Conservation (phyloP, 2,329 filamentous ascomycete genomes). For the Sporothrix brunneoviolacea region DNA sequence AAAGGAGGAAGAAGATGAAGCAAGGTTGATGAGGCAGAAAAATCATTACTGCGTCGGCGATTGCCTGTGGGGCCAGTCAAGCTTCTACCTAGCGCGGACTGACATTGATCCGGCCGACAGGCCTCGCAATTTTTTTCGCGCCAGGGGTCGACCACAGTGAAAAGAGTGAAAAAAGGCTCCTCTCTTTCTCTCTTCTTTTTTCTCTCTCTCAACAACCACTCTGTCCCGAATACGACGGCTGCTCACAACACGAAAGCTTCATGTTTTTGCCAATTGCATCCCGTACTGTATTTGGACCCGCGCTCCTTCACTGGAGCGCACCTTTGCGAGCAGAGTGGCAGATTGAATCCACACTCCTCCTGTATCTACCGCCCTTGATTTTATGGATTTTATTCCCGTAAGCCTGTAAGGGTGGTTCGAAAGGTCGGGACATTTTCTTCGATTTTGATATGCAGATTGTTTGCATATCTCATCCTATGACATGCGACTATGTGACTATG, state of each 20-base stretch:
- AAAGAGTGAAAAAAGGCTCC: slow-evolving; percentile 6
- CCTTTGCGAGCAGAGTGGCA: slow-evolving; percentile 51
- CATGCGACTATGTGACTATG: not conserved
- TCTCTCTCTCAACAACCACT: slow-evolving; percentile 29
- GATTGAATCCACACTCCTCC: slow-evolving; percentile 51
- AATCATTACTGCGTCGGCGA: too few relatives aligned
- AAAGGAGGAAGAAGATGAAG: slow-evolving; percentile 8
- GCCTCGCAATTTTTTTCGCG: not conserved
- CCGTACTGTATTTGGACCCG: slow-evolving; percentile 25
- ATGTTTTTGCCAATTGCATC: slow-evolving; percentile 18
- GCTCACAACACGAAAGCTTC: slow-evolving; percentile 20
- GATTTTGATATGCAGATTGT: not conserved
- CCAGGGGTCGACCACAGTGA: not conserved
- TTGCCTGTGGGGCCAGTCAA: too few relatives aligned
- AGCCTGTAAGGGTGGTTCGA: slow-evolving; percentile 74
- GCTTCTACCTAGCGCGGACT: not conserved
- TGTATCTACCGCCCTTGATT: slow-evolving; percentile 88
- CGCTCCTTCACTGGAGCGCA: slow-evolving; percentile 48
- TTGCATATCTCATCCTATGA: not conserved
- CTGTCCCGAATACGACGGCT: slow-evolving; percentile 30
- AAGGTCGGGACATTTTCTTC: slow-evolving; percentile 61
- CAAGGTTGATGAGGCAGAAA: slow-evolving; percentile 7
- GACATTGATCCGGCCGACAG: slow-evolving; percentile 10
- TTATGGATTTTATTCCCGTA: slow-evolving; percentile 27
- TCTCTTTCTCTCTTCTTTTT: not conserved